Base-by-base conservation (phyloP, 345 rosid genomes). In the Cochlearia excelsa region DNA sequence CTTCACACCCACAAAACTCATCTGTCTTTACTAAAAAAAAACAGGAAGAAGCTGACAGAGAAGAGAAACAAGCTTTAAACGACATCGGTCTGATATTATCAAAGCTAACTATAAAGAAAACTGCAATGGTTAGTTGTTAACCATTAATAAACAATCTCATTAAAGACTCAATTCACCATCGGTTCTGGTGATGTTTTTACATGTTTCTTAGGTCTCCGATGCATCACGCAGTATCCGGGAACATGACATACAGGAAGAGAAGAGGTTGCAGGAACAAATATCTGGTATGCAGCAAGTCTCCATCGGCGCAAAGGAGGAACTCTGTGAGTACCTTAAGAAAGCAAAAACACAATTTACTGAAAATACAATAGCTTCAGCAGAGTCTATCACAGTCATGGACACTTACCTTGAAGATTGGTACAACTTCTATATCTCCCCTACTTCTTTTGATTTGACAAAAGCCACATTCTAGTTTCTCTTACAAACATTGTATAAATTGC, bases 11-110 rank as follows among this genome's bases (percentile, higher is more conserved):
- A 26, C 50, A 54, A 33, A 33, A 33, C 35, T 33, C 35, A 33
- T 51, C 28, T 16, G 11, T 49, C 28, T 10, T 62, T 35, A 35
- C 48, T 30, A 33, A 54, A 68, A 70, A 33, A 54, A 68, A 70
- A 81, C 85, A 88, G 96, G 89, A 84, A 69, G 88, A 84, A 68
- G 84, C 89, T 10, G 85, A 72, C 10, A 82, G 68, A 73, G 98
- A 88, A 63, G 86, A 88, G 75, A 77, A 83, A 53, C 83, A 72
- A 69, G 93, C 96, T 29, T 51, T 88, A 70, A 63, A 75, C 67
- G 81, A 82, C 51, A 84, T 92, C 65, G 67, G 87, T 7, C 41
- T 59, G 54, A 86, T 88, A 78, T 75, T 88, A 65, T 70, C 77
- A 37, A 73, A 70, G 63, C 72, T 88, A 79, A 84, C 87, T 54